Evolutionary conservation across 1,284 basidiomycete species (phyloP), one percentile per base, ranked within the genome.

Genomic region (Heliocybe sulcata): DNA sequence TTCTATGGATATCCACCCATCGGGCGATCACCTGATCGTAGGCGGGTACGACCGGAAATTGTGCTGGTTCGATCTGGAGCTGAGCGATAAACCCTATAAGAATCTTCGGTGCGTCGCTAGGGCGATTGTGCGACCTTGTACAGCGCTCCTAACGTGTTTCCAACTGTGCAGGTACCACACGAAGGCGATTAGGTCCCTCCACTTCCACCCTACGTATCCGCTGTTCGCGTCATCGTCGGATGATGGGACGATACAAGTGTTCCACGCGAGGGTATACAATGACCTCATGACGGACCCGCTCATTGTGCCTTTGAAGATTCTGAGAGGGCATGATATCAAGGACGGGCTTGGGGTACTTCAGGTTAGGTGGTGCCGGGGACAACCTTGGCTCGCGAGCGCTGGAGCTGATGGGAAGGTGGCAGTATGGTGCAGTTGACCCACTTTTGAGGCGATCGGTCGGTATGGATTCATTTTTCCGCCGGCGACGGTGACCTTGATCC

Each of bases 61-160:
- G 16, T 94, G 92, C 65, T 99, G 97, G 97, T 99, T 99, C 71
- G 97, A 99, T 74, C 77, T 99, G 57, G 97, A 99, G 66, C 82
- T 99, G 54, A 91, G 88, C 64, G 87, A 90, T 62, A 94, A 96
- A 68, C 97, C 97, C 1, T 99, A 95, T 81, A 97, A 97, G 73
- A 87, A 97, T 56, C 76, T 99, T 62, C 85, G 94, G 86, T 92
- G 58, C 48, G 69, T 57, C 22, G n/a, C n/a, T n/a, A n/a, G n/a
- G n/a, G n/a, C n/a, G n/a, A n/a, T n/a, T n/a, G n/a, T n/a, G n/a
- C n/a, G n/a, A n/a, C n/a, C n/a, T n/a, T n/a, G n/a, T n/a, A n/a
- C n/a, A n/a, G n/a, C n/a, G n/a, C n/a, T n/a, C n/a, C n/a, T n/a
- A n/a, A n/a, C n/a, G n/a, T n/a, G n/a, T n/a, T n/a, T n/a, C n/a